Conservation (phyloP, 2,329 filamentous ascomycete species). For the Fusarium sublunatum region DNA sequence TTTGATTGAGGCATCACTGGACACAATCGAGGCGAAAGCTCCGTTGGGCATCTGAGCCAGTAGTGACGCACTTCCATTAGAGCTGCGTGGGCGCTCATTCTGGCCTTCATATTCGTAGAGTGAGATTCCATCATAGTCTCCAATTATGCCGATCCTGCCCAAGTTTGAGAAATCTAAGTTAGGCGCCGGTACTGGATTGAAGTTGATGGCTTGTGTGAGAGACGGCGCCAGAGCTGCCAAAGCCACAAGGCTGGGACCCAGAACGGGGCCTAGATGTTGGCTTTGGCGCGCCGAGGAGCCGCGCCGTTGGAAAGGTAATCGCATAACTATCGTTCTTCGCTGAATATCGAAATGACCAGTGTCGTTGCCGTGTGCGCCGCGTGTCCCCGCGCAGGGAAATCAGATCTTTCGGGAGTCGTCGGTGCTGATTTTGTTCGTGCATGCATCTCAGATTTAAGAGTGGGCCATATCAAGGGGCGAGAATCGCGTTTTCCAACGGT, state of each 20-base stretch:
- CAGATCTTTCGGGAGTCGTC: conserved; percentile 27
- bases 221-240: conserved; percentile 56
- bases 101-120: conserved; percentile 89
- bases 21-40: conserved; percentile 77
- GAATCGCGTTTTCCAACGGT: conserved; percentile 32
- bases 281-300: conserved; percentile 54
- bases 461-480: conserved; percentile 46
- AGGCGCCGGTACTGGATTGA: conserved; percentile 71
- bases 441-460: conserved; percentile 48
- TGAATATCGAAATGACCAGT: conserved; percentile 24
- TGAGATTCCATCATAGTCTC: conserved; percentile 92
- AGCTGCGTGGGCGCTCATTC: conserved; percentile 71
- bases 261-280: conserved; percentile 42
- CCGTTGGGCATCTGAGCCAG: conserved; percentile 88
- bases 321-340: conserved; percentile 56
- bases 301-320: conserved; percentile 58
- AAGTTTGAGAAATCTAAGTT: conserved; percentile 83
- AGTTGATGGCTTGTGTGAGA: conserved; percentile 64
- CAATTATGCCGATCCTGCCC: conserved; percentile 85
- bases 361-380: conserved; percentile 5
- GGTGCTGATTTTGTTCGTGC: conserved; percentile 28
- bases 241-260: conserved; percentile 51
- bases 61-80: conserved; percentile 84
- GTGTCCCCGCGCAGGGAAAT: conserved; percentile 17
- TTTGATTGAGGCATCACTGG: conserved; percentile 85